These are phyloP conservation scores for Nemania sp. DNA, from an alignment of 2,329 filamentous ascomycete species.

Conservation along the genomic window DNA sequence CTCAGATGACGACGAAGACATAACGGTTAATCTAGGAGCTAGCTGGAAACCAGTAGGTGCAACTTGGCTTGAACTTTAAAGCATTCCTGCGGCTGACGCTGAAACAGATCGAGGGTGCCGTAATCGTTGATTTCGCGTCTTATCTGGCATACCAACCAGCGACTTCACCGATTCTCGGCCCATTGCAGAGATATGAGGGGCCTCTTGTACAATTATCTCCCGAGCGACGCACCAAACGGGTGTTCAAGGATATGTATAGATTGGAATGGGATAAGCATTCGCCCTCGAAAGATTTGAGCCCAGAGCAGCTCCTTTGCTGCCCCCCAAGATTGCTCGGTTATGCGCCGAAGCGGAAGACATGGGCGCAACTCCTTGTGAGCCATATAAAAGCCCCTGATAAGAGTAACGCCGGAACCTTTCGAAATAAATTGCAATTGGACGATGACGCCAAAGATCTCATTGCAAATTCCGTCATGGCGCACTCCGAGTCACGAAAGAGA, in stretches of 20 bases:
- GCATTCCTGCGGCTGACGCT: background rate
- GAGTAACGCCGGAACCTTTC: slow-evolving; percentile 7
- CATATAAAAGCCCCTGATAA: background rate
- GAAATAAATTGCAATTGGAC: slow-evolving; percentile 7
- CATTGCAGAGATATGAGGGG: slow-evolving; percentile 1
- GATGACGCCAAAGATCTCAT: slow-evolving; percentile 26
- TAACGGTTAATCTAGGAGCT: background rate
- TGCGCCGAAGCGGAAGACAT: slow-evolving; percentile 15
- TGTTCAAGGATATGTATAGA: slow-evolving; percentile 15
- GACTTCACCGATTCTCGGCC: background rate
- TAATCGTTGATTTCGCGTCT: slow-evolving; percentile 14
- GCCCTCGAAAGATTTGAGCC: background rate
- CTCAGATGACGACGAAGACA: background rate
- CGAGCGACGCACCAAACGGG: background rate
- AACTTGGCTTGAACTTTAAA: background rate
- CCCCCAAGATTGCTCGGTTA: slow-evolving; percentile 15
- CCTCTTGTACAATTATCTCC: slow-evolving; percentile 10
- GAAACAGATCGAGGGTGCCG: slow-evolving; percentile 10
- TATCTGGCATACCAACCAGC: slow-evolving; percentile 12
- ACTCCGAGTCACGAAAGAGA: background rate
- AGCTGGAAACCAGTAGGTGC: slow-evolving; percentile 15
- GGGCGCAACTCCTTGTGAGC: slow-evolving; percentile 13
- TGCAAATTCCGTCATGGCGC: slow-evolving; percentile 4
- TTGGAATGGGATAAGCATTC: slow-evolving; percentile 10
- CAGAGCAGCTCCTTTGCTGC: slow-evolving; percentile 10